Conservation (phyloP, 2,329 filamentous ascomycete species). For the Fusarium sp. region DNA sequence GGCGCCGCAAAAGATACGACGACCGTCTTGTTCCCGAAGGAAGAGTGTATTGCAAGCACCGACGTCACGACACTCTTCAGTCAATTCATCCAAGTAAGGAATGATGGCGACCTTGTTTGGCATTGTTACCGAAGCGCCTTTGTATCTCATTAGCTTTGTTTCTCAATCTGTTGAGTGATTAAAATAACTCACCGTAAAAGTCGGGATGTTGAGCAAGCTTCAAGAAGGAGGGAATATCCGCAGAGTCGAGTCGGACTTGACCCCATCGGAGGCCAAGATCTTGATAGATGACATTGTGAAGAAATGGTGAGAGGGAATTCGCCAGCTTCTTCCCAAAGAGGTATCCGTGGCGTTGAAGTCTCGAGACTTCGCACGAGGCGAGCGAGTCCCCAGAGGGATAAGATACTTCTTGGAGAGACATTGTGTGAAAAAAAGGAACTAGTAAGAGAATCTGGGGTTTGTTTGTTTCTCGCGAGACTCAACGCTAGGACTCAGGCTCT, state of each 20-base stretch:
- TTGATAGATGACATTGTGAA: conserved; percentile 67
- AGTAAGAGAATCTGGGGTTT: background rate
- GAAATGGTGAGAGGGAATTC: conserved; percentile 66
- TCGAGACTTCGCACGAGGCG: conserved; percentile 36
- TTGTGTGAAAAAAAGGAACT: conserved; percentile 6
- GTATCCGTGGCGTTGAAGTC: conserved; percentile 62
- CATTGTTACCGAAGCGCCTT: conserved; percentile 82
- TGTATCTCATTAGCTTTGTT: background rate
- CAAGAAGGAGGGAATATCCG: conserved; percentile 62
- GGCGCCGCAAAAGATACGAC: conserved; percentile 73
- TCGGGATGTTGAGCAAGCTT: conserved; percentile 65
- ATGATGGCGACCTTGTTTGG: conserved; percentile 85
- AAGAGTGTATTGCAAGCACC: conserved; percentile 87
- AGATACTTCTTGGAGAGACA: conserved; percentile 34
- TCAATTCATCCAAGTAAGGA: conserved; percentile 78
- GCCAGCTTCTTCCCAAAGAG: conserved; percentile 69
- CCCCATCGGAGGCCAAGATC: conserved; percentile 63
- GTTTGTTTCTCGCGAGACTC: background rate
- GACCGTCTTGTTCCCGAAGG: conserved; percentile 64
- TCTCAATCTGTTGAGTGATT: background rate
- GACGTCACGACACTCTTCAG: conserved; percentile 77
- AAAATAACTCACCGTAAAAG: conserved; percentile 69
- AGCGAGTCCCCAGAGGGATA: conserved; percentile 42
- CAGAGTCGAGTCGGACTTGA: conserved; percentile 65
- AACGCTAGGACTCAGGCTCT: conserved; percentile 1